Conservation (phyloP, 2,329 filamentous ascomycete genomes). For the Phialophora verrucosa region DNA sequence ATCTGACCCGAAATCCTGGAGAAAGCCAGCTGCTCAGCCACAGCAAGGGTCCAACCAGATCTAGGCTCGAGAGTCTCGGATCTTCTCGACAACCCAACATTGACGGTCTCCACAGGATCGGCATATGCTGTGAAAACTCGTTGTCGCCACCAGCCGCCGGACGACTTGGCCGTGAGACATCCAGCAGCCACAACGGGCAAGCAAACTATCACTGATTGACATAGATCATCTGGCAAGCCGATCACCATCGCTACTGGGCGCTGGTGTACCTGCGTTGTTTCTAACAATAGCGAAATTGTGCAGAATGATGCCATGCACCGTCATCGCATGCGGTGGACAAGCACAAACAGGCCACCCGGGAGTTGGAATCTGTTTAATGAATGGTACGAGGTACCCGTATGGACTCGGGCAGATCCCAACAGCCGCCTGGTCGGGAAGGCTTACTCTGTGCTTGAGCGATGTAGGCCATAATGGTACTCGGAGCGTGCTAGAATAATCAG, state of each 20-base stretch:
- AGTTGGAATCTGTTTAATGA: not conserved
- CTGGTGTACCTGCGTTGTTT: slow-evolving; percentile 15
- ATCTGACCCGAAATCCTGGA: slow-evolving; percentile 15
- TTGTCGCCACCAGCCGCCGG: slow-evolving; percentile 8
- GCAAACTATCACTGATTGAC: slow-evolving; percentile 7
- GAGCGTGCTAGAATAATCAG: not conserved
- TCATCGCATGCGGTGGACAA: not conserved
- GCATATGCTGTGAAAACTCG: slow-evolving; percentile 11
- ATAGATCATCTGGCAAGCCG: slow-evolving; percentile 1
- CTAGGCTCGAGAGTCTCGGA: not conserved
- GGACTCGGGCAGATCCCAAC: not conserved
- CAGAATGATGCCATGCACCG: not conserved
- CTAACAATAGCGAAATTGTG: slow-evolving; percentile 12
- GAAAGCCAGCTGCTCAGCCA: slow-evolving; percentile 21
- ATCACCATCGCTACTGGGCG: slow-evolving; percentile 2
- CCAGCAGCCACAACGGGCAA: not conserved
- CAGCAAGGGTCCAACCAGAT: slow-evolving; percentile 21
- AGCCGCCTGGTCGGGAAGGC: not conserved
- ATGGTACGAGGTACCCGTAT: not conserved
- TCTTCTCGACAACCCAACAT: not conserved
- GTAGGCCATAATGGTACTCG: not conserved
- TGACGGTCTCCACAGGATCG: slow-evolving; percentile 7
- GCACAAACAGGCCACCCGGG: slow-evolving; percentile 1
- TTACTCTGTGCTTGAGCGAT: not conserved
- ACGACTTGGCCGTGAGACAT: not conserved